Conservation (phyloP, 2,329 filamentous ascomycete species). For the Lithohypha guttulata region DNA sequence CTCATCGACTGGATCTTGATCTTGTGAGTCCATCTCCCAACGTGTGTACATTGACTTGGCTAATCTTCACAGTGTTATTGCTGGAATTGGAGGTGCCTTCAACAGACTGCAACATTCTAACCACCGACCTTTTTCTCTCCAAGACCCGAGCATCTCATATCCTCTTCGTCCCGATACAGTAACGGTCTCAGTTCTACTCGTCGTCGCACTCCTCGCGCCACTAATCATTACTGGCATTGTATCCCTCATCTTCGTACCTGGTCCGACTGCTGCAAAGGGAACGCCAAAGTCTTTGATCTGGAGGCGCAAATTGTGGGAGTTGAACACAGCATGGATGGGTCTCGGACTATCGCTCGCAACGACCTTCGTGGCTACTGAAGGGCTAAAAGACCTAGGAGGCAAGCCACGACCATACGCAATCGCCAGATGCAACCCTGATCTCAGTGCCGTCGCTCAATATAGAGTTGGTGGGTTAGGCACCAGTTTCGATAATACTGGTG, state of each 20-base stretch:
- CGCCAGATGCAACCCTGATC: conserved; percentile 64
- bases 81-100: conserved; percentile 49
- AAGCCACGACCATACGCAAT: conserved; percentile 56
- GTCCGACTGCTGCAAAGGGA: conserved; percentile 51
- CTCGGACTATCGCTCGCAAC: conserved; percentile 60
- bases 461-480: conserved; percentile 51
- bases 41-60: conserved; percentile 2
- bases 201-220: conserved; percentile 56
- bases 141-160: conserved; percentile 69
- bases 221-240: conserved; percentile 58
- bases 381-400: conserved; percentile 65
- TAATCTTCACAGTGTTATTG: conserved; percentile 37
- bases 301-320: conserved; percentile 81
- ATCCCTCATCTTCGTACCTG: conserved; percentile 60
- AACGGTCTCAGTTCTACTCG: conserved; percentile 51
- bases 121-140: conserved; percentile 58
- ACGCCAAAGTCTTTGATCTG: conserved; percentile 58
- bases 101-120: conserved; percentile 37
- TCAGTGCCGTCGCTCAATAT: conserved; percentile 49
- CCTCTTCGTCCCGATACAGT: conserved; percentile 66
- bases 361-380: conserved; percentile 71
- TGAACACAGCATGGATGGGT: conserved; percentile 76
- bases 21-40: conserved; percentile 34
- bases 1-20: conserved; percentile 61
- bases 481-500: conserved; percentile 32